Evolutionary conservation across 495 filamentous ascomycete genomes (phyloP).

Genomic region (Xylaria bambusicola): DNA sequence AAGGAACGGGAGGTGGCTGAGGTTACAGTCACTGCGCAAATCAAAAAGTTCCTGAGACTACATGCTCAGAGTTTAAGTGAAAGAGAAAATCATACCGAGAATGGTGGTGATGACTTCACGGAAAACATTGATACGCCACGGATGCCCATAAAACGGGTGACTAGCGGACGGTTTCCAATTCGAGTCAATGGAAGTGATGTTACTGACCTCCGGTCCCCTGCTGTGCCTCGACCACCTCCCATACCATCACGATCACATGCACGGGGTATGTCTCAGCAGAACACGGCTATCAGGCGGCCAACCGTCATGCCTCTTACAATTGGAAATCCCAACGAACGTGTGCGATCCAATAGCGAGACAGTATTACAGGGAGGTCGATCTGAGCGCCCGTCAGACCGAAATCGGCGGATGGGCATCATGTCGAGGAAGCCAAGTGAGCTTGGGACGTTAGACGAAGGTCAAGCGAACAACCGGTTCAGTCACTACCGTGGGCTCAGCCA

Average conservation of each 20-base stretch:
- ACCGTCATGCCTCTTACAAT: constrained; percentile 67
- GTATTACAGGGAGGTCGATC: constrained; percentile 56
- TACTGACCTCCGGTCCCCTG: constrained; percentile 64
- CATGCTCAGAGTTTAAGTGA: constrained; percentile 46
- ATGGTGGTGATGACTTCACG: constrained; percentile 64
- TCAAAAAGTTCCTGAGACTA: constrained; percentile 77
- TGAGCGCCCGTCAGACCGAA: constrained; percentile 51
- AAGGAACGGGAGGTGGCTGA: constrained; percentile 60
- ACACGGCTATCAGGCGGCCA: constrained; percentile 63
- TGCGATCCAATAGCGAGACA: constrained; percentile 89
- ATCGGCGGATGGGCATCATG: constrained; percentile 83
- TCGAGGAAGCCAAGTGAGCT: constrained; percentile 73
- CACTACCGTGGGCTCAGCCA: constrained; percentile 82
- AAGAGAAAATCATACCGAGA: constrained; percentile 59
- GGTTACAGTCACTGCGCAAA: constrained; percentile 64
- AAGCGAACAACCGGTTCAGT: constrained; percentile 69
- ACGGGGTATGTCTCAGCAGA: constrained; percentile 75
- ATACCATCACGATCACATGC: constrained; percentile 77
- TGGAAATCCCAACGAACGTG: constrained; percentile 73
- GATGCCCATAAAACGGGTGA: constrained; percentile 66
- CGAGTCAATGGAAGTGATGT: constrained; percentile 66
- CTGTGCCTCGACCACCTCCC: constrained; percentile 64
- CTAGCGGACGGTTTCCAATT: constrained; percentile 81
- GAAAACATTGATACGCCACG: constrained; percentile 72
- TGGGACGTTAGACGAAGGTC: constrained; percentile 71